Evolutionary conservation across 2,329 filamentous ascomycete genomes (phyloP).

Genomic region (Aspergillus pseudotamarii): DNA sequence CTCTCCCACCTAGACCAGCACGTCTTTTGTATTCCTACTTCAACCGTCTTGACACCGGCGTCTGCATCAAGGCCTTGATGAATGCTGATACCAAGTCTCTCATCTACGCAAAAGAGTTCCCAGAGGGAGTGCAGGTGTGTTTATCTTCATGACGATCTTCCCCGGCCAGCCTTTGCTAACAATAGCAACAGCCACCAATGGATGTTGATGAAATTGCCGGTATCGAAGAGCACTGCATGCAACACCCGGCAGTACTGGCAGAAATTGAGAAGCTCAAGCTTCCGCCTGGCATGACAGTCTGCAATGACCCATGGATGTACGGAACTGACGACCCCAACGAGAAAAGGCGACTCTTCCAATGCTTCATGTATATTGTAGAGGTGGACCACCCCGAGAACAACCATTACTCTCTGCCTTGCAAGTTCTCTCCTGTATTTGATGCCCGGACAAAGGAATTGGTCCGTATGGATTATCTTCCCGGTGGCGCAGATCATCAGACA

Average conservation of each 20-base stretch:
- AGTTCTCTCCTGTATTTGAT: conserved; percentile 53
- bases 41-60: conserved; percentile 42
- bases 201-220: conserved; percentile 63
- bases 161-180: conserved; percentile 48
- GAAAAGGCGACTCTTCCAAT: conserved; percentile 43
- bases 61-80: conserved; percentile 44
- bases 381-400: conserved; percentile 41
- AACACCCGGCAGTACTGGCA: conserved; percentile 58
- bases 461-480: conserved; percentile 70
- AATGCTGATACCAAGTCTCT: conserved; percentile 43
- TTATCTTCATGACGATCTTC: not conserved
- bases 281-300: conserved; percentile 58
- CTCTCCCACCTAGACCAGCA: conserved; percentile 53
- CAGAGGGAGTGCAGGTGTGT: conserved; percentile 50
- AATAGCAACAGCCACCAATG: conserved; percentile 57
- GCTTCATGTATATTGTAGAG: conserved; percentile 42
- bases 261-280: conserved; percentile 63
- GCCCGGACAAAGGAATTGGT: conserved; percentile 65
- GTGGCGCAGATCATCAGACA: conserved; percentile 63
- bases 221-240: conserved; percentile 58
- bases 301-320: conserved; percentile 72
- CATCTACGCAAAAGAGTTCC: conserved; percentile 44
- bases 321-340: conserved; percentile 49
- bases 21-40: conserved; percentile 59
- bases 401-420: conserved; percentile 41